Base-by-base conservation (phyloP, 345 rosid genomes). In the Eucalyptus melliodora region DNA sequence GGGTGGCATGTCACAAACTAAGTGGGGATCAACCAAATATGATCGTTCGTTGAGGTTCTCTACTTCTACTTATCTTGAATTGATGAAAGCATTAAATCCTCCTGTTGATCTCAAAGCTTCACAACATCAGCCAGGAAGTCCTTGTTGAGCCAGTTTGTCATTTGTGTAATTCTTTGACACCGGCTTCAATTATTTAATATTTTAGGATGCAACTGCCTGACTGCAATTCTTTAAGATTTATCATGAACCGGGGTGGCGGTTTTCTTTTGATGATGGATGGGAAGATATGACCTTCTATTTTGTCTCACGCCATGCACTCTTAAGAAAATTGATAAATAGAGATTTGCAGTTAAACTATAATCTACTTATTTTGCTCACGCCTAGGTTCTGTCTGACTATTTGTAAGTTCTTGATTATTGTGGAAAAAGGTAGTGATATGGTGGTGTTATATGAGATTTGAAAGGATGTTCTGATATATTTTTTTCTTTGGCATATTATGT, bases 1-100 rank as follows among this genome's bases (percentile, higher is more conserved):
- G 96, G 69, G 91, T 94, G 95, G 97, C 99, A 83, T 87, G 91
- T 92, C 95, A 89, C 69, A 94, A 93, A 56, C 89, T 91, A 49
- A 89, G 90, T 5, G 87, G 92, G 7, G 92, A 94, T 27, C 94
- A 94, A 82, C 96, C 95, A 44, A 88, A 94, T 72, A 93, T 96
- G 92, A 94, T 89, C 49, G 96, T 97, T 31, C 99, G 2, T 93
- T 94, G 5, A 96, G 94, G 89, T 97, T 97, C 88, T 95, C 99
- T 50, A 94, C 91, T 89, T 96, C 97, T 69, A 95, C 92, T 92
- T 91, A 92, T 90, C 90, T 89, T 87, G 89, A 97, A 87, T 89
- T 90, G 51, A 86, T 4, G 45, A 86, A 86, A 21, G 44, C 83
- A 77, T 77, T 37, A 77, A 40, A 37, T 37, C 83, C 47, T 77